Conservation (phyloP, 2,329 filamentous ascomycete genomes). For the Dryadomyces quercivorus region DNA sequence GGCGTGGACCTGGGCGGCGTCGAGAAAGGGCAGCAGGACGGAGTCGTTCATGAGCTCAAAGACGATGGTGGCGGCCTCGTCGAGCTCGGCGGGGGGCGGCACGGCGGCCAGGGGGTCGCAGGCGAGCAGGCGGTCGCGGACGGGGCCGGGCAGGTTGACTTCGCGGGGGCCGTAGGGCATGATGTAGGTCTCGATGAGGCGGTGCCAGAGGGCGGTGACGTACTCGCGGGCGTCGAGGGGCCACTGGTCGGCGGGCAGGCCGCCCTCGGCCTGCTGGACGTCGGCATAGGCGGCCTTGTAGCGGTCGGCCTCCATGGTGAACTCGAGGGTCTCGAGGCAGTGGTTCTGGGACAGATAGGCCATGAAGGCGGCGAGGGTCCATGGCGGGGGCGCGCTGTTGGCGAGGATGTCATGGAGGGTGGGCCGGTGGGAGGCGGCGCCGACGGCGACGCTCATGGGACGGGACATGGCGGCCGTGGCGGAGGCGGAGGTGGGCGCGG, state of each 20-base stretch:
- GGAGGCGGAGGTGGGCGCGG: slow-evolving; percentile 6
- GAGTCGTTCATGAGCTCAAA: slow-evolving; percentile 98
- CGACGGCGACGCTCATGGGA: slow-evolving; percentile 34
- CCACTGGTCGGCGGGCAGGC: slow-evolving; percentile 14
- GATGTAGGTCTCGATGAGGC: slow-evolving; percentile 83
- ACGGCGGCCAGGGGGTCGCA: slow-evolving; percentile 48
- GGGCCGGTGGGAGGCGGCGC: slow-evolving; percentile 38
- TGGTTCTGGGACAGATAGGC: slow-evolving; percentile 95
- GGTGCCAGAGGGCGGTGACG: slow-evolving; percentile 72
- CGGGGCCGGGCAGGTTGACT: slow-evolving; percentile 78
- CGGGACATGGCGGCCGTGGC: slow-evolving; percentile 30
- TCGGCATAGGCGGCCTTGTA: slow-evolving; percentile 53
- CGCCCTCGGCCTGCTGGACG: slow-evolving; percentile 27
- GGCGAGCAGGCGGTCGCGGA: slow-evolving; percentile 67
- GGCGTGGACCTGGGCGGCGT: slow-evolving; percentile 28
- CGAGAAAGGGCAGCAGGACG: slow-evolving; percentile 82
- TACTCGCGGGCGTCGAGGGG: slow-evolving; percentile 42
- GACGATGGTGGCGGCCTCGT: slow-evolving; percentile 75
- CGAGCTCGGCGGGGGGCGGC: slow-evolving; percentile 61
- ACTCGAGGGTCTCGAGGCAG: slow-evolving; percentile 91
- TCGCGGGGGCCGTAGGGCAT: slow-evolving; percentile 72
- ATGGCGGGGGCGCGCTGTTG: slow-evolving; percentile 76
- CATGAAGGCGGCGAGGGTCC: slow-evolving; percentile 87
- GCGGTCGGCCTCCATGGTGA: slow-evolving; percentile 84
- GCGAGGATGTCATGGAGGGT: slow-evolving; percentile 78